Evolutionary conservation across 208 protist genomes (phyloP), one percentile per base, ranked within the genome.

Genomic region (Leishmania amazonensis): DNA sequence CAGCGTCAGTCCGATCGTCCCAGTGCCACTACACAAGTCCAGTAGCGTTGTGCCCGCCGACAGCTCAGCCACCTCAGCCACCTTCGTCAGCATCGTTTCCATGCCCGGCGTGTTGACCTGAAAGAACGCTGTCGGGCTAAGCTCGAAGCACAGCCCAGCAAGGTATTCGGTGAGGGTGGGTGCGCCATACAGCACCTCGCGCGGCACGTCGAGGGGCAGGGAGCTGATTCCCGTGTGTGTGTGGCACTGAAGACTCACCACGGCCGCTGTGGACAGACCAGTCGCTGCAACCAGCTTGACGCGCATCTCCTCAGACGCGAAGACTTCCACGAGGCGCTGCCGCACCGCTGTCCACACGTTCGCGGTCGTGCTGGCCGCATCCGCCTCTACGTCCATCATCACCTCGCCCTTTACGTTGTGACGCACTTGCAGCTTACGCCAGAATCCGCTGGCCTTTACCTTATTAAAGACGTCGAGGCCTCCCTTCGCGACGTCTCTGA

Each of bases 11-110:
- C 98, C 98, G 80, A 99, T 99, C 15, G 98, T 99, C 31, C 98
- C 98, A 5, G 97, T 99, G 35, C 98, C 98, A 81, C 97, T 99
- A 85, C 98, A 99, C 64, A 99, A 88, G 85, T 99, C 98, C 21
- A 99, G 86, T n/a, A 99, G 89, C 21, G 93, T 92, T 38, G 91
- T 97, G 57, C 90, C 60, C 15, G 80, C 49, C 19, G 31, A 84
- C 8, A 97, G 85, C 62, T 89, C 87, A 19, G 93, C 94, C 42
- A 91, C 88, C 40, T 92, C 87, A 31, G 78, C 76, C 42, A 98
- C 89, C 73, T 92, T 93, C 28, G 81, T 72, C 49, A 99, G 92
- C 81, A 99, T 87, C 5, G 81, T 31, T 70, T 99, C 97, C 76
- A 95, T 95, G 49, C 92, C 96, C 13, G 87, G 83, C 5, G 92